These are phyloP conservation scores for Leptomonas pyrrhocoris DNA, from an alignment of 208 protist species.

Conservation along the genomic window DNA sequence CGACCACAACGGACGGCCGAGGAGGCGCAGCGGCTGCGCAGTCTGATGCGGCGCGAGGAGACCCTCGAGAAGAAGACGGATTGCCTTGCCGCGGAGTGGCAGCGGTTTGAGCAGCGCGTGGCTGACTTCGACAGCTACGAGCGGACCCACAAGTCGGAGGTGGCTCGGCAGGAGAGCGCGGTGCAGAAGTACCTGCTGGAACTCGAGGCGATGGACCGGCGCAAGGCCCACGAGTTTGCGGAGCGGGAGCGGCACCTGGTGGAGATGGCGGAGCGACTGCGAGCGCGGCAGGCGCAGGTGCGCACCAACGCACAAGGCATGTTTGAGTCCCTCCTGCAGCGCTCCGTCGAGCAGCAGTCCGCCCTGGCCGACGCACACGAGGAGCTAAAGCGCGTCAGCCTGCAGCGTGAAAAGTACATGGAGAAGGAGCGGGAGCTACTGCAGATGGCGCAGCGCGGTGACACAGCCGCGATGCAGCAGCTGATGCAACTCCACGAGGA, in stretches of 20 bases:
- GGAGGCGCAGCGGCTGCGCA: slow-evolving; percentile 28
- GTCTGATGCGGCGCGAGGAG: slow-evolving; percentile 22
- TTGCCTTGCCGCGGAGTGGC: slow-evolving; percentile 39
- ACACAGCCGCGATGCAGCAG: slow-evolving; percentile 20
- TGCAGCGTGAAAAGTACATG: slow-evolving; percentile 39
- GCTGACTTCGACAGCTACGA: slow-evolving; percentile 40
- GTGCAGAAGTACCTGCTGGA: slow-evolving; percentile 58
- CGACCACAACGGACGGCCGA: slow-evolving; percentile 23
- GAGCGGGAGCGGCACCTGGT: slow-evolving; percentile 44
- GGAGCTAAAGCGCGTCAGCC: slow-evolving; percentile 38
- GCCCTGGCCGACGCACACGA: slow-evolving; percentile 36
- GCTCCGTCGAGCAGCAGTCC: slow-evolving; percentile 39
- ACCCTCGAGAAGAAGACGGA: slow-evolving; percentile 39
- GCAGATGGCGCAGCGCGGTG: slow-evolving; percentile 7
- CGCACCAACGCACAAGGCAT: slow-evolving; percentile 27
- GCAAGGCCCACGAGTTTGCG: slow-evolving; percentile 42
- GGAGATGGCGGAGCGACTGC: slow-evolving; percentile 41
- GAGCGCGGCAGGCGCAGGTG: slow-evolving; percentile 21
- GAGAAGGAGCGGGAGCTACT: slow-evolving; percentile 23
- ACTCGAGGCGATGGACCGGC: slow-evolving; percentile 54
- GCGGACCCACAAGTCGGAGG: slow-evolving; percentile 28
- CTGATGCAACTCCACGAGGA: slow-evolving; percentile 28
- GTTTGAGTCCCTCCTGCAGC: slow-evolving; percentile 38
- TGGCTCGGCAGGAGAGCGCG: slow-evolving; percentile 46
- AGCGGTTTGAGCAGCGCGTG: slow-evolving; percentile 44